Evolutionary conservation across 805 yeast genomes (phyloP), one percentile per base, ranked within the genome.

Genomic region (Teunomyces gatunensis): DNA sequence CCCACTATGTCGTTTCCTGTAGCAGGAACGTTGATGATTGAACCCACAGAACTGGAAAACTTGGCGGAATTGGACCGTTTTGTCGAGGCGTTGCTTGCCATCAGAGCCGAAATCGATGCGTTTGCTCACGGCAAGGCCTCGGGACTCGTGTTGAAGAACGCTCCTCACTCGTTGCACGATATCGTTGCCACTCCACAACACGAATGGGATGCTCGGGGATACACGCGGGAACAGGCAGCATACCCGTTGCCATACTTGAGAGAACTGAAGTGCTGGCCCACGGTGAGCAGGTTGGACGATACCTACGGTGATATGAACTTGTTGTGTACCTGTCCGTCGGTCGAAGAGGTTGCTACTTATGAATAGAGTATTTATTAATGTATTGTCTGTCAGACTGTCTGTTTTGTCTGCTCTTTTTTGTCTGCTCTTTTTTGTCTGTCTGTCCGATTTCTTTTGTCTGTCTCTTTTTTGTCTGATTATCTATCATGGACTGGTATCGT

Each of bases 1-100:
- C 99, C 99, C 52, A 94, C 99, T 21, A 84, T 94, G 88, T 94
- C 98, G 2, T 94, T 94, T 88, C 99, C 99, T 7, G 96, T 94
- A 44, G 92, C 97, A 4, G 96, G 96, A 52, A 94, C 99, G 2
- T 78, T 94, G 58, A 94, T 94, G 99, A 83, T 94, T 53, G 99
- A 94, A 73, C 99, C 99, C 50, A 94, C 99, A 3, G 99, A 94
- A 71, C 85, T 94, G 15, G 99, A 94, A 71, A 83, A 89, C 61
- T 70, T 85, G 60, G 87, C 77, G 47, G 99, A 94, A 71, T 75
- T 94, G 52, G 92, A 94, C 68, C 79, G 97, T 60, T 92, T 94
- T 69, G 84, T 90, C 47, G 90, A 89, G 54, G 81, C 98, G 1
- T 78, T 94, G 77, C 81, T 94, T 50, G 67, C 89, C 3, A 94